These are phyloP conservation scores for Cryptosporidium ubiquitum DNA, from an alignment of 169 alveolate species.

Conservation along the genomic window DNA sequence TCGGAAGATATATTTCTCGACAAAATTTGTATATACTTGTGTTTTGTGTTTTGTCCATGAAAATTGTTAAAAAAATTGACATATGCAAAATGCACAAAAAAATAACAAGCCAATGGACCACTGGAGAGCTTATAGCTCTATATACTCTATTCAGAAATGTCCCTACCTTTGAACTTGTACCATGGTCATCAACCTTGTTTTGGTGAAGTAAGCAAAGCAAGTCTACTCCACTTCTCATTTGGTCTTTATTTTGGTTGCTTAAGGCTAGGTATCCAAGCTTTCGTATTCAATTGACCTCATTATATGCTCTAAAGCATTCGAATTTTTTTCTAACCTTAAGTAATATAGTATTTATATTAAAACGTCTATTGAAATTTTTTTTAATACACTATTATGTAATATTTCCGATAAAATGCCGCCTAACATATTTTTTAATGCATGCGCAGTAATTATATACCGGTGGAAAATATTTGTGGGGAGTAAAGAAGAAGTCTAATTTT, in stretches of 20 bases:
- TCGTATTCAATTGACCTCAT: neutral
- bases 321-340: neutral
- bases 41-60: neutral
- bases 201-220: slow-evolving; percentile 28
- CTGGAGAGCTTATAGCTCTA: slow-evolving; percentile 23
- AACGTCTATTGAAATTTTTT: neutral
- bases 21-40: neutral
- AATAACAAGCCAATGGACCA: slow-evolving; percentile 41
- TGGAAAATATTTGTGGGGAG: neutral
- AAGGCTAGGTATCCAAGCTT: neutral
- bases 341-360: neutral
- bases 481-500: neutral
- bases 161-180: slow-evolving; percentile 26
- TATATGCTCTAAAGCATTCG: neutral
- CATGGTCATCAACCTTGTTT: slow-evolving; percentile 6
- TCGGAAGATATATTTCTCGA: neutral
- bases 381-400: neutral
- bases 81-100: slow-evolving; percentile 30
- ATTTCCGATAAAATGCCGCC: neutral
- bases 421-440: neutral
- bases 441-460: slow-evolving; percentile 6
- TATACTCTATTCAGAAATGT: neutral
- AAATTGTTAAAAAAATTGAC: neutral
- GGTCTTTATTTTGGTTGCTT: neutral
- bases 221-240: neutral